phyloP scores from a whole-genome alignment of 2,329 filamentous ascomycete species.

The Pseudogymnoascus sp. region DNA sequence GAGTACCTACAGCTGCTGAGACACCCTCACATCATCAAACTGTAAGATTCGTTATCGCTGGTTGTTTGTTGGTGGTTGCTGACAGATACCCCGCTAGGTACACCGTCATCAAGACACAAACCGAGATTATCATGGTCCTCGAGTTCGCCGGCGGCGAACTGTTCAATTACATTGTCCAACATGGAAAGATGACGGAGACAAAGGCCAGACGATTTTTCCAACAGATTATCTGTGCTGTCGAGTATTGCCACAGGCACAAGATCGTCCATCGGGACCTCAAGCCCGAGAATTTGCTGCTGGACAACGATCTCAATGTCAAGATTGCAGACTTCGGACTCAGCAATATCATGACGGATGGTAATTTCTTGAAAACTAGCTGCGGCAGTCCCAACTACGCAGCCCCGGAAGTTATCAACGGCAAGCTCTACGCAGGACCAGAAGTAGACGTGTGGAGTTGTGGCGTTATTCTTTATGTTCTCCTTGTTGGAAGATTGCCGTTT shows the following conservation, averaged over 20 bases:
- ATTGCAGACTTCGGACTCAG: constrained; percentile 98
- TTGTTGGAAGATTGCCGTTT: constrained; percentile 81
- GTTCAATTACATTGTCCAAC: constrained; percentile 95
- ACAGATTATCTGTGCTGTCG: constrained; percentile 96
- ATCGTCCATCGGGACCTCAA: constrained; percentile 97
- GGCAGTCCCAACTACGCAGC: constrained; percentile 98
- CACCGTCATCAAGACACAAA: constrained; percentile 90
- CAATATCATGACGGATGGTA: constrained; percentile 99
- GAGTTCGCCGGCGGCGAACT: constrained; percentile 95
- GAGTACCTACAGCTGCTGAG: constrained; percentile 93
- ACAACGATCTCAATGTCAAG: constrained; percentile 95
- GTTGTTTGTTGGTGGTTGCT: not conserved
- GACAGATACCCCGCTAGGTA: constrained; percentile 47
- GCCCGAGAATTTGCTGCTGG: constrained; percentile 90
- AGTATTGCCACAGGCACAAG: constrained; percentile 98
- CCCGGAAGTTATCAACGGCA: constrained; percentile 94
- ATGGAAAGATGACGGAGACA: constrained; percentile 83
- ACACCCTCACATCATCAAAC: constrained; percentile 98
- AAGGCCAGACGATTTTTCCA: constrained; percentile 98
- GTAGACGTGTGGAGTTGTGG: constrained; percentile 98
- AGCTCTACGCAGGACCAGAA: constrained; percentile 93
- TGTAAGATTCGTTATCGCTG: constrained; percentile 49
- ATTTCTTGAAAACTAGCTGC: constrained; percentile 97
- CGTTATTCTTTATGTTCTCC: constrained; percentile 78
- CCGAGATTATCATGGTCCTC: constrained; percentile 97